Evolutionary conservation across 352 stramenopile genomes (phyloP).

Genomic region (Phytophthora tubulina): DNA sequence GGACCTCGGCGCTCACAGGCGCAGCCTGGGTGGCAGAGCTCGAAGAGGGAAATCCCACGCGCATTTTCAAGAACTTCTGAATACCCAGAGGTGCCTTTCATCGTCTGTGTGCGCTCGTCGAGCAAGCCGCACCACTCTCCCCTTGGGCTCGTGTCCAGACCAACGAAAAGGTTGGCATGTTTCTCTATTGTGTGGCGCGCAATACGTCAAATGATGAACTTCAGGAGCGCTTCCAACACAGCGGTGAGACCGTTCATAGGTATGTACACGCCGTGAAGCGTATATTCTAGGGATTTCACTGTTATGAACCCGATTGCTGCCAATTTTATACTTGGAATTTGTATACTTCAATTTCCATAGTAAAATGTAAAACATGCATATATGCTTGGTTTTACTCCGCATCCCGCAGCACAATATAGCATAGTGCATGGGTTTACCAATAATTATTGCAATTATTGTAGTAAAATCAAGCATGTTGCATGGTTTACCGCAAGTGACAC

Average conservation of each 20-base stretch:
- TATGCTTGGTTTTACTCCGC: too few species aligned
- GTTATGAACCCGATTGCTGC: too few species aligned
- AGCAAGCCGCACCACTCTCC: neutral
- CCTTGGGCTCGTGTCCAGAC: neutral
- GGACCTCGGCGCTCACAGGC: constrained; percentile 5
- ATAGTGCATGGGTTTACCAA: too few species aligned
- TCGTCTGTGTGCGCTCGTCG: neutral
- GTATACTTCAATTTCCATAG: too few species aligned
- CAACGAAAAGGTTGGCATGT: constrained; percentile 16
- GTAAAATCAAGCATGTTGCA: too few species aligned
- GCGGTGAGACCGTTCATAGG: constrained; percentile 22
- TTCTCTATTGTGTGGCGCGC: constrained; percentile 21
- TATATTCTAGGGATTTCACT: neutral
- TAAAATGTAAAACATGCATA: too few species aligned
- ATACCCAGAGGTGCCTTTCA: constrained; percentile 14
- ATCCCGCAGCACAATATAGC: too few species aligned
- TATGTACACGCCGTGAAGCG: neutral
- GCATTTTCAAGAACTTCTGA: constrained; percentile 16
- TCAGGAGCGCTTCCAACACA: constrained; percentile 31
- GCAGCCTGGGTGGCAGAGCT: constrained; percentile 11
- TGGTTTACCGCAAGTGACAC: too few species aligned
- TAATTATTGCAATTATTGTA: too few species aligned
- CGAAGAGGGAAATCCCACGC: constrained; percentile 1
- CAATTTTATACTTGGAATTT: too few species aligned
- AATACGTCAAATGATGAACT: constrained; percentile 18